phyloP scores from a whole-genome alignment of 768 basidiomycete species.

The Suillus subaureus region DNA sequence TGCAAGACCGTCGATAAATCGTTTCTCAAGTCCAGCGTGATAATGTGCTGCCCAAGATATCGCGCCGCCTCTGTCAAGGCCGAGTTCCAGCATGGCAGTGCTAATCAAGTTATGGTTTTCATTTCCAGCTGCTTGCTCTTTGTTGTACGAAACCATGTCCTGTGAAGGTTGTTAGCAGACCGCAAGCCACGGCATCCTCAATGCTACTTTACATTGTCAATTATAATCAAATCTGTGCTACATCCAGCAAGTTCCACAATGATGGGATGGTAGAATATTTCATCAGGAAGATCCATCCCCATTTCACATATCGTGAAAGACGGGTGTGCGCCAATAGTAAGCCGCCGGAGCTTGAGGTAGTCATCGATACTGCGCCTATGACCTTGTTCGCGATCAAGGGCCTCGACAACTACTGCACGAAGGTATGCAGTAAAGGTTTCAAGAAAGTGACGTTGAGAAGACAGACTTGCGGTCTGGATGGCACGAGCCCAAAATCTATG shows the following conservation, averaged over 20 bases:
- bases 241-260: constrained; percentile 13
- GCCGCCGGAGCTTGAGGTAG: constrained; percentile 36
- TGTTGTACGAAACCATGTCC: constrained; percentile 41
- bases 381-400: constrained; percentile 15
- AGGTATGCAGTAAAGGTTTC: constrained; percentile 9
- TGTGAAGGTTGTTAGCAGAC: constrained; percentile 9
- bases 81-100: constrained; percentile 32
- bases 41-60: constrained; percentile 26
- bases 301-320: constrained; percentile 33
- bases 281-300: constrained; percentile 34
- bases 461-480: neutral
- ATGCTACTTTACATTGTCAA: constrained; percentile 24
- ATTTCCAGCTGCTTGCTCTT: constrained; percentile 36
- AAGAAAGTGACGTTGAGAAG: constrained; percentile 14
- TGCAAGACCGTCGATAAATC: constrained; percentile 25
- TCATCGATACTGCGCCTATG: constrained; percentile 28
- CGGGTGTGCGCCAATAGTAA: constrained; percentile 33
- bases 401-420: constrained; percentile 6
- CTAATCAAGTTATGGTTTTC: constrained; percentile 36
- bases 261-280: constrained; percentile 30
- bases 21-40: constrained; percentile 15
- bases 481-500: constrained; percentile 15
- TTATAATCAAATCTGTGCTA: constrained; percentile 23
- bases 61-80: constrained; percentile 28
- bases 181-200: neutral